Base-by-base conservation (phyloP, 2,329 filamentous ascomycete species). In the Anthostomella pinea region DNA sequence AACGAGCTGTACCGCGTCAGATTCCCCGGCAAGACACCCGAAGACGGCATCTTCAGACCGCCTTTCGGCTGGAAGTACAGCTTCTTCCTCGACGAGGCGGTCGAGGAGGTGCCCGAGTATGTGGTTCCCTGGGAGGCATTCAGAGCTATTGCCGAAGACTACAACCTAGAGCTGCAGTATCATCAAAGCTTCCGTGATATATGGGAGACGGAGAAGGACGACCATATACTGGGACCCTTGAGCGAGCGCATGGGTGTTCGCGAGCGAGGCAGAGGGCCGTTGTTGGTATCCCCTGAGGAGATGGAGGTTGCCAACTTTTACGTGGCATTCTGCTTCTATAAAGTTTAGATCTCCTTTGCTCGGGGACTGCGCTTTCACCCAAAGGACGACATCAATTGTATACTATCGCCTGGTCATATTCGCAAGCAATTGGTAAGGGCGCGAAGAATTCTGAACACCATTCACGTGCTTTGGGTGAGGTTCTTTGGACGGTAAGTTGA, bases 81-180 rank as follows among this genome's bases (percentile, higher is more conserved):
- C 58, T 98, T 95, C 70, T 95, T 89, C 63, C 80, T 98, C 38
- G 83, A 93, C 54, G 93, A 98, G 66, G 93, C 93, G 0, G 93
- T 98, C 14, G 91, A 97, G 61, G 87, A 90, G 58, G 87, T 95
- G 6, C 91, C 93, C 3, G 93, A 98, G 67, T 98, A 95, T 59
- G 91, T 98, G 2, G 93, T 98, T 1, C 93, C 93, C 0, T 98
- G 93, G 91, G 90, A 95, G 61, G 90, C 89, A 1, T 97, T 98
- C 69, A 87, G 93, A 66, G 90, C 88, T 17, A 70, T 97, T 53
- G 93, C 93, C 13, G 90, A 96, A 59, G 90, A 97, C 59, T 98
- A 91, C 72, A 96, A 96, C 53, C 78, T 98, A 6, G 93, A 98
- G 62, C 67, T 97, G 53, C 85, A 95, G 64, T 98, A 96, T 58